Evolutionary conservation across 306 rosid genomes (phyloP).

Genomic region (Cotoneaster glaucophyllus): DNA sequence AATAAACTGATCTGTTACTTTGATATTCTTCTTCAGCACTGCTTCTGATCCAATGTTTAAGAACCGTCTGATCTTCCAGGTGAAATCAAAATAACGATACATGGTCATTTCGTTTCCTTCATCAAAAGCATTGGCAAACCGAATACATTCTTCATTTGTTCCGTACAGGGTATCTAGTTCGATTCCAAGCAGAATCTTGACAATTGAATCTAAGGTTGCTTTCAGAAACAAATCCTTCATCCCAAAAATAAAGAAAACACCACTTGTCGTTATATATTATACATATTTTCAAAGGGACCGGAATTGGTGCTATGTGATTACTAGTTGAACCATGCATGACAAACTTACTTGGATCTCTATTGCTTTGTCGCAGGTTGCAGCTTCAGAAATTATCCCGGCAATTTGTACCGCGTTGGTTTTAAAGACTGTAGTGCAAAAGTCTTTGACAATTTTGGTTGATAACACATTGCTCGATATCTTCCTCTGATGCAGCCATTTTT

Average conservation of each 20-base stretch:
- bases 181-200: constrained; percentile 14
- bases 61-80: constrained; percentile 13
- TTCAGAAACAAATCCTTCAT: constrained; percentile 15
- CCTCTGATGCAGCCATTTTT: constrained; percentile 15
- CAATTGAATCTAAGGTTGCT: constrained; percentile 6
- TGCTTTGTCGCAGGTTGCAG: not conserved
- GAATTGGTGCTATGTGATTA: no score
- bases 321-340: no score
- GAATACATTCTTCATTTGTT: constrained; percentile 3
- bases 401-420: constrained; percentile 12
- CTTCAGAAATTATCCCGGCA: not conserved
- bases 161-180: constrained; percentile 7
- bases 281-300: no score
- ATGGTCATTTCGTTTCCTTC: not conserved
- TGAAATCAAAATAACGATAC: not conserved
- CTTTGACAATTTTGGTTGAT: constrained; percentile 7
- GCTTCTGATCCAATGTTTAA: constrained; percentile 19
- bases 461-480: not conserved
- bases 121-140: constrained; percentile 15
- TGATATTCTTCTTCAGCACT: not conserved
- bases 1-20: not conserved
- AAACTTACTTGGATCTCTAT: constrained; percentile 16
- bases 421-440: constrained; percentile 5
- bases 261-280: no score
- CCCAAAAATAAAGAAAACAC: not conserved